Percentiles rank a stretch among this genome's conserved stretches.
These are phyloP conservation scores for Nicotiana tomentosiformis DNA, from an alignment of 257 asterid genomes.

Conservation along the genomic window DNA sequence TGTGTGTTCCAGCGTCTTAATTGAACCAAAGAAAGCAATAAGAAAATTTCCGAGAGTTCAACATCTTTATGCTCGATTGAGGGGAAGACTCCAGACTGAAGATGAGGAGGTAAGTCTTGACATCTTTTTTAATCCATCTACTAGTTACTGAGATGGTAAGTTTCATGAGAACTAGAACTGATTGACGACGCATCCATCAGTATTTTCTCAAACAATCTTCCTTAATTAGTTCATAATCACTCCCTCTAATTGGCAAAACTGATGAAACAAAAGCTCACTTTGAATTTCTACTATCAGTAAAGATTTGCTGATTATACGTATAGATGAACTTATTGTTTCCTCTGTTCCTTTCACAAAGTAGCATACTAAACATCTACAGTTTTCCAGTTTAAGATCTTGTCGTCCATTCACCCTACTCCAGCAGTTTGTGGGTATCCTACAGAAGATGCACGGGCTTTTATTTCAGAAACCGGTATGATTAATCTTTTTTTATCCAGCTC, in stretches of 20 bases:
- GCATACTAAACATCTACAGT: neutral
- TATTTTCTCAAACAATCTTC: neutral
- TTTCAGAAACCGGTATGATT: slow-evolving; percentile 66
- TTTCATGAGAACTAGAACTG: neutral
- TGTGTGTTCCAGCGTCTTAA: slow-evolving; percentile 50
- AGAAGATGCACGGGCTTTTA: slow-evolving; percentile 76
- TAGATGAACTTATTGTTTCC: neutral
- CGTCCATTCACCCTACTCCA: slow-evolving; percentile 96
- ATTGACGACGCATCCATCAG: neutral
- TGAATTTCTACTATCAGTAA: neutral
- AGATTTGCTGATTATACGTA: neutral
- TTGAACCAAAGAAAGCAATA: slow-evolving; percentile 76
- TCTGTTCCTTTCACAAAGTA: neutral
- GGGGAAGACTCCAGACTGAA: slow-evolving; percentile 58
- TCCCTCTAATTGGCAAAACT: neutral
- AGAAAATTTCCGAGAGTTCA: slow-evolving; percentile 82
- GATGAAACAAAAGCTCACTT: too few species aligned
- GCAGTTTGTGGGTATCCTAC: slow-evolving; percentile 97
- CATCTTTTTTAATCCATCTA: slow-evolving; percentile 1
- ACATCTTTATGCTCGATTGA: slow-evolving; percentile 85
- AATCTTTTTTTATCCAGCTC: neutral
- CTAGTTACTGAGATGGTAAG: neutral
- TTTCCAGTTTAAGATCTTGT: slow-evolving; percentile 75
- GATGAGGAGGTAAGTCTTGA: slow-evolving; percentile 68
- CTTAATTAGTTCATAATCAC: neutral